phyloP scores from a whole-genome alignment of 352 stramenopile genomes.

The Globisporangium perplexum region DNA sequence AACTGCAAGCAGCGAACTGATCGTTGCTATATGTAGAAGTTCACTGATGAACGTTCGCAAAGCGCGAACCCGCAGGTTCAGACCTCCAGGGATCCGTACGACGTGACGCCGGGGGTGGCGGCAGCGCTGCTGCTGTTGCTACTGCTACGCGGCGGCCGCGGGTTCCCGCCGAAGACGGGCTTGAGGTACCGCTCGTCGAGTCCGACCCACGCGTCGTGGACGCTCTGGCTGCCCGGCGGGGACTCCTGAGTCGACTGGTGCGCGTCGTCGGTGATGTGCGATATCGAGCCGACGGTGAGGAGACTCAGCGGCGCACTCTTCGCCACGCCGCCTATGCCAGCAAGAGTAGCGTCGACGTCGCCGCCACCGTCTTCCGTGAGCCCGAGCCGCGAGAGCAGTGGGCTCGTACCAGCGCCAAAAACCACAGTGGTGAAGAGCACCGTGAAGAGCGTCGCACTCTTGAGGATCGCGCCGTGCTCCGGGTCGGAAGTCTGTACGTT shows the following conservation, averaged over 20 bases:
- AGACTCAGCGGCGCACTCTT: not conserved
- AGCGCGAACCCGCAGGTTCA: too few species aligned
- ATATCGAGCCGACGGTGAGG: not conserved
- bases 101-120: not conserved
- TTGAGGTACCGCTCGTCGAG: slow-evolving; percentile 40
- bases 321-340: too few species aligned
- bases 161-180: slow-evolving; percentile 28
- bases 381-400: slow-evolving; percentile 23
- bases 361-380: slow-evolving; percentile 1
- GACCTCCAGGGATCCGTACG: not conserved
- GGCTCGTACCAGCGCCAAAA: slow-evolving; percentile 38
- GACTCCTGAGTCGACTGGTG: not conserved
- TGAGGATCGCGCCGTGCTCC: slow-evolving; percentile 33
- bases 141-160: slow-evolving; percentile 2
- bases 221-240: slow-evolving; percentile 8
- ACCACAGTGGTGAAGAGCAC: slow-evolving; percentile 51
- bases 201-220: slow-evolving; percentile 23
- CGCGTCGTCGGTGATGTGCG: not conserved
- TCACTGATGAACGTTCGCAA: too few species aligned
- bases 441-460: slow-evolving; percentile 48
- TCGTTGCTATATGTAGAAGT: too few species aligned
- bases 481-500: slow-evolving; percentile 19
- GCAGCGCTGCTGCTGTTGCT: not conserved
- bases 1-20: too few species aligned
- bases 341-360: not conserved